A percentile compares a stretch with the other conserved stretches of the same genome.
phyloP scores from a whole-genome alignment of 2,329 filamentous ascomycete genomes.

The Didymella pinodella region DNA sequence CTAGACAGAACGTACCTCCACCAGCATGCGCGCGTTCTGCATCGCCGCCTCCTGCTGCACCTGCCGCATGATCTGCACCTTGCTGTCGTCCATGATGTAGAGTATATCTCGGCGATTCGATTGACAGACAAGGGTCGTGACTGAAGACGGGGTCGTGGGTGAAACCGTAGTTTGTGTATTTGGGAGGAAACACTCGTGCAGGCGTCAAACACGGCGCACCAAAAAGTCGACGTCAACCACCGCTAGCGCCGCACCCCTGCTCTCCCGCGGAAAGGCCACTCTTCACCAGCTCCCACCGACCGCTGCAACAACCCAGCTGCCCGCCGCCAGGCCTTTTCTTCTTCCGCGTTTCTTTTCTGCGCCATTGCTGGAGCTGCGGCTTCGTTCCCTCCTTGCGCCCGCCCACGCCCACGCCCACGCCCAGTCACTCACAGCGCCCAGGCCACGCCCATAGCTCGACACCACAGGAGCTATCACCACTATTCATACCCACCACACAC shows the following conservation, averaged over 20 bases:
- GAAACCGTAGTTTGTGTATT: no score
- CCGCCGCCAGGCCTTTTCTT: slow-evolving; percentile 35
- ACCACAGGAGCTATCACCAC: slow-evolving; percentile 8
- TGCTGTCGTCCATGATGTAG: slow-evolving; percentile 32
- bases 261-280: slow-evolving; percentile 45
- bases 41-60: slow-evolving; percentile 62
- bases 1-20: slow-evolving; percentile 51
- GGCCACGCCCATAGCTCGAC: not conserved
- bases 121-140: no score
- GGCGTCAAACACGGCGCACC: not conserved
- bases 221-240: slow-evolving; percentile 44
- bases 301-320: not conserved
- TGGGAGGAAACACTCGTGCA: no score
- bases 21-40: slow-evolving; percentile 59
- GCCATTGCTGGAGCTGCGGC: slow-evolving; percentile 37
- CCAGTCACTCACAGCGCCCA: no score
- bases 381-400: slow-evolving; percentile 41
- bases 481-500: no score
- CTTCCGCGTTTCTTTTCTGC: slow-evolving; percentile 27
- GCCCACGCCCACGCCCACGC: no score
- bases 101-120: not conserved
- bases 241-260: slow-evolving; percentile 29
- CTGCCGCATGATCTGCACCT: slow-evolving; percentile 60
- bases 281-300: slow-evolving; percentile 29
- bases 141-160: no score